phyloP scores from a whole-genome alignment of 1,284 basidiomycete species.

The Naganishia sp. region DNA sequence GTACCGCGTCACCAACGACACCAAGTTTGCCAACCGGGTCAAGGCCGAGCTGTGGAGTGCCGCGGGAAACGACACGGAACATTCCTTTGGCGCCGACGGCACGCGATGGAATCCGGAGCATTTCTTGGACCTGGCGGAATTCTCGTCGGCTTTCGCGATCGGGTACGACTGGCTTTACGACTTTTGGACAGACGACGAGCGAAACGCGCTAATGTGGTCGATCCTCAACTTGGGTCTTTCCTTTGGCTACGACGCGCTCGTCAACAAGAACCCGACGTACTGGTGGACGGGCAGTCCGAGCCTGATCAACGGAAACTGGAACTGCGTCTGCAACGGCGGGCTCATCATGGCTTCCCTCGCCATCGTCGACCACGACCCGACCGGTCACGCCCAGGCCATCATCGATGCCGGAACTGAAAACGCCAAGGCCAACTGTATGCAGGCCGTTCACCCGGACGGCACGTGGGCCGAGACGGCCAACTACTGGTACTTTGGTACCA shows the following conservation, averaged over 20 bases:
- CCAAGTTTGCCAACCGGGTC: slow-evolving; percentile 75
- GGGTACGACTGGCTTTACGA: slow-evolving; percentile 95
- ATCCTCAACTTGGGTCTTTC: slow-evolving; percentile 78
- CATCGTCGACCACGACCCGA: slow-evolving; percentile 80
- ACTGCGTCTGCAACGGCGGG: slow-evolving; percentile 92
- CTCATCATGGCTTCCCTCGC: slow-evolving; percentile 86
- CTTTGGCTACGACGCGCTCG: slow-evolving; percentile 58
- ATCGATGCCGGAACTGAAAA: slow-evolving; percentile 71
- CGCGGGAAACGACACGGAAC: slow-evolving; percentile 63
- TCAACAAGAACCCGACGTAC: slow-evolving; percentile 25
- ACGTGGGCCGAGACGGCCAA: slow-evolving; percentile 95
- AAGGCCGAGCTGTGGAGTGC: slow-evolving; percentile 82
- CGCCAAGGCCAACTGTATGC: slow-evolving; percentile 76
- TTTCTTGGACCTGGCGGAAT: slow-evolving; percentile 93
- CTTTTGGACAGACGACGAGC: slow-evolving; percentile 74
- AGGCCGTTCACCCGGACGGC: slow-evolving; percentile 68
- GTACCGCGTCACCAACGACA: slow-evolving; percentile 86
- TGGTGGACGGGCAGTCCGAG: slow-evolving; percentile 56
- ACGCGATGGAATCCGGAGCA: slow-evolving; percentile 77
- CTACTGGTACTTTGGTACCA: slow-evolving; percentile 95
- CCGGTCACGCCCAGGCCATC: slow-evolving; percentile 68
- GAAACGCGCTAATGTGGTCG: slow-evolving; percentile 67
- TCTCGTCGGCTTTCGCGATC: slow-evolving; percentile 81
- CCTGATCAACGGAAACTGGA: slow-evolving; percentile 79
- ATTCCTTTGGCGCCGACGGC: slow-evolving; percentile 60